Percentiles rank a stretch among this genome's conserved stretches.
Conservation (phyloP, 2,329 filamentous ascomycete species). For the Colletotrichum falcatum region DNA sequence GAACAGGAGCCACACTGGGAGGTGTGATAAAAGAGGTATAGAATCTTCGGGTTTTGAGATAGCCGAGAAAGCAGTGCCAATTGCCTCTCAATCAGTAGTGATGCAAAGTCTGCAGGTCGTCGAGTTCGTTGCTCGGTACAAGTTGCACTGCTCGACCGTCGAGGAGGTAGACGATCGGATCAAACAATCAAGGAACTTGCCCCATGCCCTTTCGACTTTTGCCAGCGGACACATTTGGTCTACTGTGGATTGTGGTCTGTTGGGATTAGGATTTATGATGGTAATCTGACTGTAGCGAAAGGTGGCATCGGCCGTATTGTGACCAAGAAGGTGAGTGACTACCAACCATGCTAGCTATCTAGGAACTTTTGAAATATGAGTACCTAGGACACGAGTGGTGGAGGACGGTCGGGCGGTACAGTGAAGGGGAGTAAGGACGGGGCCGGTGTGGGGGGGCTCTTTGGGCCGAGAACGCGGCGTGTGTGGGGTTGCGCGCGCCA, state of each 20-base stretch:
- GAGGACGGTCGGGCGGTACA: not conserved
- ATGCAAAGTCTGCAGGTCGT: constrained; percentile 6
- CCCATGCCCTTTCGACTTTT: not conserved
- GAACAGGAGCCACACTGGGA: not conserved
- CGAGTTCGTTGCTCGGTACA: not conserved
- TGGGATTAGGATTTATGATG: not conserved
- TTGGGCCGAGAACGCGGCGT: not conserved
- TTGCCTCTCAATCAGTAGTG: constrained; percentile 7
- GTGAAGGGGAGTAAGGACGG: not conserved
- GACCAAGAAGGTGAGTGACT: not conserved
- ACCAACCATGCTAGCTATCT: not conserved
- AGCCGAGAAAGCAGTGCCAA: constrained; percentile 1
- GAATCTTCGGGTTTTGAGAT: constrained; percentile 26
- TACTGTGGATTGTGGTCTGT: not conserved
- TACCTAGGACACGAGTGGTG: not conserved
- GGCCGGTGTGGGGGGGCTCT: constrained; percentile 9
- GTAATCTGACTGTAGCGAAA: not conserved
- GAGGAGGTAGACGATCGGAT: not conserved
- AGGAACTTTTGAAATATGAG: not conserved
- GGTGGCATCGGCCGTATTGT: too few relatives aligned
- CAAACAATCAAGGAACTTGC: not conserved
- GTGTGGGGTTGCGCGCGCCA: constrained; percentile 10
- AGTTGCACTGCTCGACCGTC: not conserved
- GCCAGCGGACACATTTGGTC: not conserved
- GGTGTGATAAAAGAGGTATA: constrained; percentile 21